Evolutionary conservation across 176 grass and related monocot genomes (phyloP), one percentile per base, ranked within the genome.

Genomic region (Thinopyrum elongatum): DNA sequence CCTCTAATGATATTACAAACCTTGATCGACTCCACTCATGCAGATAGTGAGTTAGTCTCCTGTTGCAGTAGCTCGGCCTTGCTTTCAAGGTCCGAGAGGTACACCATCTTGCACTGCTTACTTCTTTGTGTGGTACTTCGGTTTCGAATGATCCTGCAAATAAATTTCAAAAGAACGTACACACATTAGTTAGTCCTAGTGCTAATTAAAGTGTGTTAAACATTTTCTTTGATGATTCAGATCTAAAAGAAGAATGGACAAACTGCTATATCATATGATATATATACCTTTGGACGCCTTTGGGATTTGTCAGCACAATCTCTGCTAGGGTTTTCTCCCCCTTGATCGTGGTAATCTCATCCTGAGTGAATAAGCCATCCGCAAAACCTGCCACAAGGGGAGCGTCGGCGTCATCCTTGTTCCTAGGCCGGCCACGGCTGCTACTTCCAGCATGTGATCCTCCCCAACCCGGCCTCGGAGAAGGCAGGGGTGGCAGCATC

Each of bases 271-370:
- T 61, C 58, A 29, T 9, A 47, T 23, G 10, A 29, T 9, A 47
- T 23, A 22, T 69, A 17, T 38, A 95, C 91, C 85, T 92, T 68
- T 83, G 90, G 7, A 92, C 88, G 66, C 68, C 84, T 65, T 89
- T 94, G 23, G 92, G 90, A 77, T 97, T 66, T 3, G 77, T 64
- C n/a, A 8, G 23, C 39, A 74, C 23, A 4, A 8, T 46, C n/a
- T 2, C 23, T 15, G 0, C 3, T 13, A 74, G 38, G n/a, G 2
- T n/a, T 39, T 74, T 47, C 1, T 47, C 23, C 13, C 6, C 13
- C 39, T 17, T 28, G 70, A 74, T 74, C 23, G 7, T 23, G 12
- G 1, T 14, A 27, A 74, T 74, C n/a, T 74, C 23, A 44, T 44
- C 2, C 70, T 46, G 12, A 36, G 38, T 73, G 36, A 72, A 72